A percentile compares a stretch with the other conserved stretches of the same genome.
These are phyloP conservation scores for Arabidopsis arenosa DNA, from an alignment of 345 rosid genomes.

Conservation along the genomic window DNA sequence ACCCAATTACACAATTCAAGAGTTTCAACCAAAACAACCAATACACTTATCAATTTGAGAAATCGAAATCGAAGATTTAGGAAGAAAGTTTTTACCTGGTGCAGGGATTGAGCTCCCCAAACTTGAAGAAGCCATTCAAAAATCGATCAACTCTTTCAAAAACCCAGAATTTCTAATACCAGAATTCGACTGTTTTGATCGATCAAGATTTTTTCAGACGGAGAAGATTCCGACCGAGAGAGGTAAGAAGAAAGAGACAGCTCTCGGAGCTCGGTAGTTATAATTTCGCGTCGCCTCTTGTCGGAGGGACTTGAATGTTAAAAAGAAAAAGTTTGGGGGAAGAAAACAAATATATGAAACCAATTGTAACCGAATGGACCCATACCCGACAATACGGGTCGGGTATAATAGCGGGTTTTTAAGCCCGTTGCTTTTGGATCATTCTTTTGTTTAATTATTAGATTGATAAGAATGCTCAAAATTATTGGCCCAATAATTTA, in stretches of 20 bases:
- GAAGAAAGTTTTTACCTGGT: constrained; percentile 54
- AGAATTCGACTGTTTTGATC: constrained; percentile 10
- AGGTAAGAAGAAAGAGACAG: constrained; percentile 12
- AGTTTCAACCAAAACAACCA: neutral
- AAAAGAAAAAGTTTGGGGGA: constrained; percentile 40
- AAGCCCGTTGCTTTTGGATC: constrained; percentile 47
- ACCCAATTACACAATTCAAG: constrained; percentile 31
- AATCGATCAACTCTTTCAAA: constrained; percentile 28
- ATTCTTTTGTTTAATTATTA: constrained; percentile 43
- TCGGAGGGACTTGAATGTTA: constrained; percentile 43
- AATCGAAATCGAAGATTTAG: constrained; percentile 16
- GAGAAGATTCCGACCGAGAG: constrained; percentile 18
- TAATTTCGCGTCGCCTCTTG: constrained; percentile 33
- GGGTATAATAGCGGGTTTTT: constrained; percentile 34
- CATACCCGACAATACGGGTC: constrained; percentile 43
- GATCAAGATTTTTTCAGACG: constrained; percentile 20
- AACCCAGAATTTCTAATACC: constrained; percentile 8
- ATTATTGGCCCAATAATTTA: constrained; percentile 45
- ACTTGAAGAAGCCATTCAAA: constrained; percentile 81
- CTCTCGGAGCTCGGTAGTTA: constrained; percentile 15
- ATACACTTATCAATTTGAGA: constrained; percentile 14
- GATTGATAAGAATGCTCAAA: neutral
- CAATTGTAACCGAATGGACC: constrained; percentile 41
- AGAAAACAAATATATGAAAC: constrained; percentile 44
- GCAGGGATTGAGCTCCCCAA: constrained; percentile 72